These are phyloP conservation scores for Oryza nivara DNA, from an alignment of 176 grass and related monocot genomes.

Conservation along the genomic window DNA sequence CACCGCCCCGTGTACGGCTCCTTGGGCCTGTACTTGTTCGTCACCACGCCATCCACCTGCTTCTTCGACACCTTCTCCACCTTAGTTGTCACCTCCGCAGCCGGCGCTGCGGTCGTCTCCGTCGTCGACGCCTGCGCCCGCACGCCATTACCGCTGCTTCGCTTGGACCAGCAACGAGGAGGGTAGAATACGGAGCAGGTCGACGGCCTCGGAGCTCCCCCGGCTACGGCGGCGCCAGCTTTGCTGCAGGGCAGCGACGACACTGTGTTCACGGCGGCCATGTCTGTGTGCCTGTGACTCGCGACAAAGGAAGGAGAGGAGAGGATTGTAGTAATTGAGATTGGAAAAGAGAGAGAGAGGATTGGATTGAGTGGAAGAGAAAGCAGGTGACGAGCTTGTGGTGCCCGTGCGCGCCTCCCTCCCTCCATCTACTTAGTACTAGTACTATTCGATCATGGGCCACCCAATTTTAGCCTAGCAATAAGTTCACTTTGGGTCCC, in stretches of 20 bases:
- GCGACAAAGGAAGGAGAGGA: no score
- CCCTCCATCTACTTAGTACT: no score
- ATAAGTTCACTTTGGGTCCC: no score
- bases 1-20: slow-evolving; percentile 72
- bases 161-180: no score
- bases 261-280: no score
- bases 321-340: slow-evolving; percentile 12
- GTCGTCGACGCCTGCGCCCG: slow-evolving; percentile 64
- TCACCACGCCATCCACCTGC: slow-evolving; percentile 72
- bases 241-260: no score
- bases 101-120: slow-evolving; percentile 23
- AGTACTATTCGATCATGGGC: no score
- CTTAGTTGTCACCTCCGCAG: slow-evolving; percentile 4
- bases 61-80: slow-evolving; percentile 77
- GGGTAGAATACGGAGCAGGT: no score
- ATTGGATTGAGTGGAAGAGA: slow-evolving; percentile 30
- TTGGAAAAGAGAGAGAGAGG: neutral
- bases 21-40: slow-evolving; percentile 81
- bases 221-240: no score
- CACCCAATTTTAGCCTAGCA: no score
- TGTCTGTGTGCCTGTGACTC: neutral
- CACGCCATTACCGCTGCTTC: neutral
- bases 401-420: neutral
- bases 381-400: slow-evolving; percentile 36
- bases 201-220: no score